These are phyloP conservation scores for Trypanosoma platydactyli DNA, from an alignment of 208 protist species.

Conservation along the genomic window DNA sequence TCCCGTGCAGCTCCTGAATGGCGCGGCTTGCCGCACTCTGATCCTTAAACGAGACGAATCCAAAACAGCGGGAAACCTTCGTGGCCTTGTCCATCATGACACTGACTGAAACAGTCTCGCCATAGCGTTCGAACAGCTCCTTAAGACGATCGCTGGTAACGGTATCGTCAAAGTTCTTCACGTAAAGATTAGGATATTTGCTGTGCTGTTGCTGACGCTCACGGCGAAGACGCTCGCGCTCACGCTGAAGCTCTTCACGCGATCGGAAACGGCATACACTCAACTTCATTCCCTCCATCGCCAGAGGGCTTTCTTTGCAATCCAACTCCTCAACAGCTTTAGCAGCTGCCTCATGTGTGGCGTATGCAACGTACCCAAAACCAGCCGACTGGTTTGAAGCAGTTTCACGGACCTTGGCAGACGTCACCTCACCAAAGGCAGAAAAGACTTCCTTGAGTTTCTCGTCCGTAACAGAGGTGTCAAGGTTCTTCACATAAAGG, in stretches of 20 bases:
- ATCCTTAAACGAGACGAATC: slow-evolving; percentile 97
- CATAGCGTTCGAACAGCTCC: slow-evolving; percentile 95
- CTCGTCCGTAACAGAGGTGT: slow-evolving; percentile 94
- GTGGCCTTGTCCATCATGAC: slow-evolving; percentile 97
- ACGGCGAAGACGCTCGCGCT: slow-evolving; percentile 83
- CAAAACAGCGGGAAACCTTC: slow-evolving; percentile 94
- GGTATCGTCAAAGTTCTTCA: slow-evolving; percentile 98
- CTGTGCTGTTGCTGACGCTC: slow-evolving; percentile 90
- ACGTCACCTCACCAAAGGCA: slow-evolving; percentile 96
- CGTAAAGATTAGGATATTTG: slow-evolving; percentile 98
- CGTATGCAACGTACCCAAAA: slow-evolving; percentile 98
- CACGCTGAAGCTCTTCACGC: slow-evolving; percentile 93
- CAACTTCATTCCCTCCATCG: slow-evolving; percentile 87
- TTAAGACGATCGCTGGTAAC: slow-evolving; percentile 95
- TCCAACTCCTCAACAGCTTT: slow-evolving; percentile 90
- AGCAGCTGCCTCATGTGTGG: slow-evolving; percentile 89
- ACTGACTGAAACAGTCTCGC: slow-evolving; percentile 95
- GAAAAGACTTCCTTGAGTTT: slow-evolving; percentile 93
- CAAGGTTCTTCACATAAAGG: slow-evolving; percentile 99
- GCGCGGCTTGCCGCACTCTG: slow-evolving; percentile 95
- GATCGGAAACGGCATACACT: slow-evolving; percentile 97
- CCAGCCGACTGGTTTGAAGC: slow-evolving; percentile 85
- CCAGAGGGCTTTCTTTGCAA: slow-evolving; percentile 74
- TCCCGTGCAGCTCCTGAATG: slow-evolving; percentile 96
- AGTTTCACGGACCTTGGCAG: slow-evolving; percentile 94